phyloP scores from a whole-genome alignment of 2,329 filamentous ascomycete genomes.

The Aotearoamyces nothofagi region DNA sequence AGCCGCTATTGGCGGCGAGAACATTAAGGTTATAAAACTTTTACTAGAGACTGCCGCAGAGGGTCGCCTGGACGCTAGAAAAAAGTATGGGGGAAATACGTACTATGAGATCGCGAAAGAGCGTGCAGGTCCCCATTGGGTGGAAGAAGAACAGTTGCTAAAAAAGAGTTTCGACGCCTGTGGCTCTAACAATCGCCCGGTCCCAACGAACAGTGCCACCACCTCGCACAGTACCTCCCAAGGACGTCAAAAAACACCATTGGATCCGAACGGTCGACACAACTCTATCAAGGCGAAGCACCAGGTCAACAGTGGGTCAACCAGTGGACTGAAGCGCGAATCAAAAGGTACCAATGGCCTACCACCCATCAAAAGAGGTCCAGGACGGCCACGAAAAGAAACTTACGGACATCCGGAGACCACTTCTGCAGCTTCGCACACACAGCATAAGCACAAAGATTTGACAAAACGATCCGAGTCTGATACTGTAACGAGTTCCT shows the following conservation, averaged over 20 bases:
- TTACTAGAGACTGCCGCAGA: conserved; percentile 53
- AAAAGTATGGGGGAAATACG: conserved; percentile 56
- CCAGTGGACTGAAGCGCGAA: too few species aligned
- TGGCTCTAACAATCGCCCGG: too few species aligned
- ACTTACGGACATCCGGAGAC: too few species aligned
- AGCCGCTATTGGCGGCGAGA: conserved; percentile 79
- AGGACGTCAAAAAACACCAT: too few species aligned
- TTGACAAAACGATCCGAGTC: conserved; percentile 39
- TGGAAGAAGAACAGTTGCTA: conserved; percentile 70
- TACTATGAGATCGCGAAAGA: conserved; percentile 81
- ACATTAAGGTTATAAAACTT: conserved; percentile 74
- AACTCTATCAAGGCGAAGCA: too few species aligned
- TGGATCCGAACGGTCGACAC: too few species aligned
- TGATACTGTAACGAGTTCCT: conserved; percentile 36
- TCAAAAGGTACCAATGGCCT: too few species aligned
- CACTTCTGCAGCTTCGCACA: too few species aligned
- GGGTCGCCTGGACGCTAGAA: conserved; percentile 64
- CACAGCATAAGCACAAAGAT: too few species aligned
- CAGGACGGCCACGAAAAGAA: conserved; percentile 39
- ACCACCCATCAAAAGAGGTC: conserved; percentile 23
- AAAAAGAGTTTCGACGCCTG: conserved; percentile 67
- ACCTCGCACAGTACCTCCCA: too few species aligned
- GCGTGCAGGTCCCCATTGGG: conserved; percentile 75
- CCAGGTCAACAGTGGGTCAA: too few species aligned
- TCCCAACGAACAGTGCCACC: too few species aligned